Evolutionary conservation across 2,329 filamentous ascomycete genomes (phyloP).

Genomic region (Trichoderma sp.): DNA sequence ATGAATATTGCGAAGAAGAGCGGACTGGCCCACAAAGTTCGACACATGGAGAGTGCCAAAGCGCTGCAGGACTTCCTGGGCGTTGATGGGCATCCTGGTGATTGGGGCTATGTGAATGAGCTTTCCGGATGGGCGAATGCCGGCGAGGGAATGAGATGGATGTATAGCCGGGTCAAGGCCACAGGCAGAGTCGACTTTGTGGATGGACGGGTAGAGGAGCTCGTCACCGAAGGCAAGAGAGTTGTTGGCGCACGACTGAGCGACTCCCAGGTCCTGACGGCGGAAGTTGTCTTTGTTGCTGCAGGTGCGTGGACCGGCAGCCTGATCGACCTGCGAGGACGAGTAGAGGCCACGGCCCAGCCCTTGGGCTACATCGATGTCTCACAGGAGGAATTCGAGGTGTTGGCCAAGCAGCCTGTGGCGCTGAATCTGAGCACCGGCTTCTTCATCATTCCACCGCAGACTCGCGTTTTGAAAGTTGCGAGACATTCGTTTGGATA

Average conservation of each 20-base stretch:
- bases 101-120: slow-evolving; percentile 73
- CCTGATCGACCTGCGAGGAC: slow-evolving; percentile 75
- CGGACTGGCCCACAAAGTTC: slow-evolving; percentile 44
- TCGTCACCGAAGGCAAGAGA: slow-evolving; percentile 43
- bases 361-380: slow-evolving; percentile 76
- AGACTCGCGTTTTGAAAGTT: slow-evolving; percentile 63
- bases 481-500: slow-evolving; percentile 72
- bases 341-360: slow-evolving; percentile 80
- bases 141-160: slow-evolving; percentile 66
- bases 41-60: slow-evolving; percentile 47
- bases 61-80: slow-evolving; percentile 49
- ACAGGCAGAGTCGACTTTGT: slow-evolving; percentile 59
- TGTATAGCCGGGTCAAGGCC: slow-evolving; percentile 56
- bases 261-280: slow-evolving; percentile 46
- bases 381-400: slow-evolving; percentile 67
- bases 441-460: slow-evolving; percentile 74
- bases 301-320: slow-evolving; percentile 84
- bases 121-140: slow-evolving; percentile 81
- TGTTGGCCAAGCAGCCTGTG: slow-evolving; percentile 67
- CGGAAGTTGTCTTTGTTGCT: slow-evolving; percentile 76
- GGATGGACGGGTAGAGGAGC: slow-evolving; percentile 49
- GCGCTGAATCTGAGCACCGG: slow-evolving; percentile 71
- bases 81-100: slow-evolving; percentile 56
- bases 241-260: slow-evolving; percentile 56
- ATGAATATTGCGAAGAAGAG: slow-evolving; percentile 47